These are phyloP conservation scores for Trichoderma guizhouense DNA, from an alignment of 2,329 filamentous ascomycete genomes.

Conservation along the genomic window DNA sequence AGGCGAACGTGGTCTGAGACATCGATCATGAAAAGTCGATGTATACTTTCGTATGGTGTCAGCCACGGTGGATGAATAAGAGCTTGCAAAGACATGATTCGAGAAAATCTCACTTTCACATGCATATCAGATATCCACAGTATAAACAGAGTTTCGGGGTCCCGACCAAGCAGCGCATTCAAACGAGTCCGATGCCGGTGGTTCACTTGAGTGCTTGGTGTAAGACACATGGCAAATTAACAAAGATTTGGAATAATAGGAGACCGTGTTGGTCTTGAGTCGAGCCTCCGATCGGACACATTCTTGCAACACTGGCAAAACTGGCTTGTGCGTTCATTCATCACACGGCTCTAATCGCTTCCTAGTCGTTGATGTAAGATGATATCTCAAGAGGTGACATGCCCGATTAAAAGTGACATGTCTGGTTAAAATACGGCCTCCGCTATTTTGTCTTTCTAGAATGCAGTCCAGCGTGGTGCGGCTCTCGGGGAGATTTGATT, in stretches of 20 bases:
- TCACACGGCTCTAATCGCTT: background rate
- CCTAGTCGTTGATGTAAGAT: background rate
- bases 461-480: background rate
- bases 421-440: too few relatives aligned
- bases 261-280: background rate
- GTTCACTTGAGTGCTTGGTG: background rate
- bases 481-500: background rate
- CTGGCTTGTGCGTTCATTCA: background rate
- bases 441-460: background rate
- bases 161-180: background rate
- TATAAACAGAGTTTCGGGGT: background rate
- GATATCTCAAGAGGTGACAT: background rate
- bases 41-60: background rate
- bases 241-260: background rate
- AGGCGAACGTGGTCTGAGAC: background rate
- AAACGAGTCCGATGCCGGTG: background rate
- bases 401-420: background rate
- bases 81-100: background rate
- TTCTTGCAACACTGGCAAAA: background rate
- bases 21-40: background rate
- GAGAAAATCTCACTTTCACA: background rate
- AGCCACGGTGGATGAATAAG: background rate
- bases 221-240: background rate
- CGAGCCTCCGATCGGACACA: background rate
- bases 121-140: background rate